A percentile compares a stretch with the other conserved stretches of the same genome.
These are phyloP conservation scores for Lactarius psammicola DNA, from an alignment of 768 basidiomycete genomes.

Conservation along the genomic window DNA sequence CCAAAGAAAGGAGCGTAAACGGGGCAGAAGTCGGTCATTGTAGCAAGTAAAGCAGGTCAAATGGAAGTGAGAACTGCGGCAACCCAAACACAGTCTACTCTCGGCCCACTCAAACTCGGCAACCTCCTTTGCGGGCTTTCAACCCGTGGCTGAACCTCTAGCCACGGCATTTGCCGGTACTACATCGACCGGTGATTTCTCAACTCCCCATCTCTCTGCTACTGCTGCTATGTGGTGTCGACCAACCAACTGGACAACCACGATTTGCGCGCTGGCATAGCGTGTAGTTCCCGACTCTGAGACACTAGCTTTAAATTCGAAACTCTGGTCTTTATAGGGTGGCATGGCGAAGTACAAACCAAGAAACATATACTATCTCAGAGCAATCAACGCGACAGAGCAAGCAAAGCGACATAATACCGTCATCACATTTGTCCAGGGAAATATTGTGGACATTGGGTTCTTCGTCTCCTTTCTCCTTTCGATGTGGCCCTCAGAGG, in stretches of 20 bases:
- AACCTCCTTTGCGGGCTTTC: background rate
- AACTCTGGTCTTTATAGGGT: background rate
- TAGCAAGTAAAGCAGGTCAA: background rate
- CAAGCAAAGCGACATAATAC: background rate
- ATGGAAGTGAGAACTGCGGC: background rate
- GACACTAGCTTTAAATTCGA: no score
- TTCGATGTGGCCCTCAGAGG: background rate
- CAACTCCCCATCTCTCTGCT: no score
- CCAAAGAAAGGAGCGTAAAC: slow-evolving; percentile 99
- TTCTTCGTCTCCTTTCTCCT: background rate
- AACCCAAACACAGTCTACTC: background rate
- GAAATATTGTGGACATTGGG: background rate
- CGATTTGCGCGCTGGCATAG: no score
- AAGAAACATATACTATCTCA: background rate
- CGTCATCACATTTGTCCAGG: background rate
- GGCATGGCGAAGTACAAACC: background rate
- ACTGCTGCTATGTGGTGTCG: no score
- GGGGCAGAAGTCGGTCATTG: slow-evolving; percentile 80
- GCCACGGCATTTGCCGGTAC: background rate
- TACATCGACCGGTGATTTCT: no score
- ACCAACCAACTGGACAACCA: no score
- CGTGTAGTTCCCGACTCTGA: no score
- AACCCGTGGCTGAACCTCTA: background rate
- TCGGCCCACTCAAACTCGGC: background rate
- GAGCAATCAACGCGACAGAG: background rate